A percentile compares a stretch with the other conserved stretches of the same genome.
Evolutionary conservation across 192 early-diverging fungal genomes (phyloP).

Genomic region (Coemansia sp.): DNA sequence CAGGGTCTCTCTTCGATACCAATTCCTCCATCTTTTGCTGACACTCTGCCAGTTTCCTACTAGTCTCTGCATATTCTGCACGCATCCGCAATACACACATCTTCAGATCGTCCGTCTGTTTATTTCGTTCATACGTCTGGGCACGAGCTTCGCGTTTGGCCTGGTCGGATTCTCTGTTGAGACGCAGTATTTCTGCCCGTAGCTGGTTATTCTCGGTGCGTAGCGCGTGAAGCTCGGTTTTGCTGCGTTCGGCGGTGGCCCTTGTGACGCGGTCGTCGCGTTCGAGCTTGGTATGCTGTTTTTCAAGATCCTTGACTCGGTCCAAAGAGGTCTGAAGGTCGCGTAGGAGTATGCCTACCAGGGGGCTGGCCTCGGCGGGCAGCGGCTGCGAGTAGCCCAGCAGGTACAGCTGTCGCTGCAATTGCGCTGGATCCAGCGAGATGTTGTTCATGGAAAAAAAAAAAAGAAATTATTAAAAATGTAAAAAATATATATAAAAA

Average conservation of each 20-base stretch:
- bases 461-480: neutral
- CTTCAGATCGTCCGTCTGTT: slow-evolving; percentile 27
- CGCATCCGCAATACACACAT: slow-evolving; percentile 33
- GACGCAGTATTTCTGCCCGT: slow-evolving; percentile 36
- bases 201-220: slow-evolving; percentile 51
- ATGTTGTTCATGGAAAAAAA: slow-evolving; percentile 19
- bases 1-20: slow-evolving; percentile 23
- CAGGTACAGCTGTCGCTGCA: slow-evolving; percentile 50
- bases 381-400: slow-evolving; percentile 48
- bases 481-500: neutral
- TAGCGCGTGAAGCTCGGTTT: slow-evolving; percentile 26
- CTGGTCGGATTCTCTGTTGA: slow-evolving; percentile 34
- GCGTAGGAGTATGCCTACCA: slow-evolving; percentile 35
- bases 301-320: slow-evolving; percentile 48
- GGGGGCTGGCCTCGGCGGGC: slow-evolving; percentile 24
- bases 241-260: slow-evolving; percentile 13
- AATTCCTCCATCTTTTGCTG: slow-evolving; percentile 23
- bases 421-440: slow-evolving; percentile 24
- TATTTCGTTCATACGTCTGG: slow-evolving; percentile 23
- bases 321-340: slow-evolving; percentile 51
- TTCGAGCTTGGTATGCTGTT: slow-evolving; percentile 16
- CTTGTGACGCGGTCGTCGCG: slow-evolving; percentile 44
- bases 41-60: slow-evolving; percentile 25
- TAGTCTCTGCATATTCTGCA: slow-evolving; percentile 29
- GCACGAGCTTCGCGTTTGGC: slow-evolving; percentile 29